Evolutionary conservation across 2,329 filamentous ascomycete species (phyloP).

Genomic region (Beauveria rudraprayagi): DNA sequence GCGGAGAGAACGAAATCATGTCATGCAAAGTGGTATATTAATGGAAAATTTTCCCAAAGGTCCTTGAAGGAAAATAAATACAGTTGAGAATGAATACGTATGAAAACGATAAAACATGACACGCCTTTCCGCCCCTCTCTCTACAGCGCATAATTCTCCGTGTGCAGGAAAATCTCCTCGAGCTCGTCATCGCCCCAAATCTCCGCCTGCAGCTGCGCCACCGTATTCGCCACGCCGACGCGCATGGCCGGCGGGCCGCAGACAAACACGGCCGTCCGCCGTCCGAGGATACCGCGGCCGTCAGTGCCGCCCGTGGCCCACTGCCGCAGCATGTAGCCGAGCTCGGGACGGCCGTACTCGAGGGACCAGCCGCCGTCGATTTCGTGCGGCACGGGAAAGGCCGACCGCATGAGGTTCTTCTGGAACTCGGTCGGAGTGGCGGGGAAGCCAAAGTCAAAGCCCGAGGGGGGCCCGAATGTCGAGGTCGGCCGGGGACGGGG

Average conservation of each 20-base stretch:
- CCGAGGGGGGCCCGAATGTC: conserved; percentile 50
- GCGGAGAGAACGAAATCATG: no score
- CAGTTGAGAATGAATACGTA: no score
- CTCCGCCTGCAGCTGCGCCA: conserved; percentile 71
- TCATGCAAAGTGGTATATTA: no score
- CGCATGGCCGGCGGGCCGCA: conserved; percentile 85
- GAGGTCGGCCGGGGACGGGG: conserved; percentile 38
- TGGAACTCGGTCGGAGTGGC: conserved; percentile 80
- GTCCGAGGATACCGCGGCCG: conserved; percentile 63
- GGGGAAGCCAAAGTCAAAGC: conserved; percentile 76
- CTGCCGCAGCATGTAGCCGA: conserved; percentile 78
- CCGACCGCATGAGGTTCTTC: conserved; percentile 83
- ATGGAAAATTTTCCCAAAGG: no score
- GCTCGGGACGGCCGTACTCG: conserved; percentile 83
- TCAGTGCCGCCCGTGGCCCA: conserved; percentile 65
- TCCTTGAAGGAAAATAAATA: no score
- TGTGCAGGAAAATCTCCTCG: conserved; percentile 90
- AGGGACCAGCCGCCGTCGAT: conserved; percentile 79
- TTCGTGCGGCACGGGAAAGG: conserved; percentile 63
- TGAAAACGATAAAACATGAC: no score
- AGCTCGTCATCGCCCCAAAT: conserved; percentile 72
- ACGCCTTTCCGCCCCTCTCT: neutral
- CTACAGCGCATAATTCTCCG: conserved; percentile 88
- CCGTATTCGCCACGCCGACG: conserved; percentile 76
- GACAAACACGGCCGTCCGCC: conserved; percentile 81